Evolutionary conservation across 75 land plant species (phyloP), one percentile per base, ranked within the genome.

Genomic region (Larix kaempferi): DNA sequence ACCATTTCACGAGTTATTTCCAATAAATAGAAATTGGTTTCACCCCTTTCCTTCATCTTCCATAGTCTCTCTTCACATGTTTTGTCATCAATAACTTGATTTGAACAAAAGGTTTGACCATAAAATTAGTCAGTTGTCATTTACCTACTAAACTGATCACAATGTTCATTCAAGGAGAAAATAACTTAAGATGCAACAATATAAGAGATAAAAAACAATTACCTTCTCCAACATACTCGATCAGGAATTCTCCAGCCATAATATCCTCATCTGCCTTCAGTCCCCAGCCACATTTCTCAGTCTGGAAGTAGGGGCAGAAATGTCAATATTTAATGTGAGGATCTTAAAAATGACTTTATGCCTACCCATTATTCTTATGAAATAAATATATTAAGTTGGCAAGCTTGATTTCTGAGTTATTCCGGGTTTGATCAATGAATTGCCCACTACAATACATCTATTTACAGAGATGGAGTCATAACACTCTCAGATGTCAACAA

Each of bases 221-320:
- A 96, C 99, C 99, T 96, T 96, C 99, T 44, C 99, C 99, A 25
- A 96, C 96, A 87, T 96, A 96, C 73, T 96, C 99, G 52, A 96
- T 93, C 37, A 96, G 78, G 82, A 96, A 96, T 59, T 91, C 96
- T 49, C 96, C 99, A 66, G 74, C 83, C 44, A 84, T 91, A 26
- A 96, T 93, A 80, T 88, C 87, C 79, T 96, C 99, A 59, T 90
- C 96, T 58, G 99, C 92, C 74, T 90, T 82, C 54, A 96, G 66
- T 1, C 99, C 99, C 59, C 82, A 81, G 65, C 99, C 99, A 89
- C 99, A 96, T 77, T 91, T 93, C 80, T 93, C 94, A 54, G 99
- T 96, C 99, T 96, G 73, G 65, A 84, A 79, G 54, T n/a, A 44
- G 41, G 22, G 41, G 11, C 72, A 69, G 39, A 69, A 35, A 62